Base-by-base conservation (phyloP, 2,329 filamentous ascomycete genomes). In the Acrocalymma vagum region DNA sequence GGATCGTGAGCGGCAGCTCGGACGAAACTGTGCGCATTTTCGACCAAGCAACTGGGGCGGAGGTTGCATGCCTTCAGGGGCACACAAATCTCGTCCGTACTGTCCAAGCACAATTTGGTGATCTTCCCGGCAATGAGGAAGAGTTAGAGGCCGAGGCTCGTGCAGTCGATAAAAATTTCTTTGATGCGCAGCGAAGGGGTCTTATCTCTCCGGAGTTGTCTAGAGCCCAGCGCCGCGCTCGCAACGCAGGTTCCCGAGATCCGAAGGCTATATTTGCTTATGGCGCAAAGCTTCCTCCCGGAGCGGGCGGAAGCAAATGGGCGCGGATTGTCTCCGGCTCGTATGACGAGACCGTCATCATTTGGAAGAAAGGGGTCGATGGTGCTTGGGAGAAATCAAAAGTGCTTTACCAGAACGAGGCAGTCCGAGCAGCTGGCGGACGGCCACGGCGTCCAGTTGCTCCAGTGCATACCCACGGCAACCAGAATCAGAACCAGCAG, bases 11-110 rank as follows among this genome's bases (percentile, higher is more conserved):
- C 58, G 94, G 94, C 3, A 96, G 92, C 69, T 96, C 92, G 57
- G 94, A 99, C 68, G 91, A 95, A 64, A 92, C 94, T 26, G 90
- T 99, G 21, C 91, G 94, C 55, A 94, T 99, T 14, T 99, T 95
- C 66, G 94, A 97, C 65, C 86, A 88, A 29, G 81, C 83, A 29
- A 91, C 90, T 0, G 88, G 88, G 4, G 85, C 94, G 9, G 92
- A 97, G 69, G 90, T 97, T 5, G 93, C 92, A 11, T 93, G 88
- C 61, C 78, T 99, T 7, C 80, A 85, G 34, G 88, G 88, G 9
- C 94, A 99, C 64, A 79, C 77, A 3, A 88, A 89, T 53, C 81
- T 99, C 13, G 94, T 99, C 16, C 85, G 94, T 25, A 97, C 94
- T 0, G 88, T 99, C 1, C 94, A 99, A 71, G 93, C 94, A 15